Conservation (phyloP, 768 basidiomycete species). For the Leccinellum luteum region DNA sequence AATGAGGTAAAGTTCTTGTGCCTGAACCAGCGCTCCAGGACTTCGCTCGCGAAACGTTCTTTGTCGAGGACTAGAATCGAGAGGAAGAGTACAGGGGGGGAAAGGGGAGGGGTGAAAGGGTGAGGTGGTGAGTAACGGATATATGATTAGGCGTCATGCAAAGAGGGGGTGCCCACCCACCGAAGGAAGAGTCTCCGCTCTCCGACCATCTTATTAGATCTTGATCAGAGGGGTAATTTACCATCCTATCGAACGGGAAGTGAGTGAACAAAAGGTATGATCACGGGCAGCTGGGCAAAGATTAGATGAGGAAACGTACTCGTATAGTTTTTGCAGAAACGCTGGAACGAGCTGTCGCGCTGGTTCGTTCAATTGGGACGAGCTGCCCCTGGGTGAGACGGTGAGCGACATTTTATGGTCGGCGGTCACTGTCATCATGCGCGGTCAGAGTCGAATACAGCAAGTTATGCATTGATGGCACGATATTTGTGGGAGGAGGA, state of each 20-base stretch:
- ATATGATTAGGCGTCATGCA: neutral
- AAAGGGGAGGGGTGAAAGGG: too few species aligned
- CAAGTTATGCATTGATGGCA: too few species aligned
- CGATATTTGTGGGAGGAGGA: too few species aligned
- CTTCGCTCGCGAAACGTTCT: constrained; percentile 82
- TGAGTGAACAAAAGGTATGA: constrained; percentile 23
- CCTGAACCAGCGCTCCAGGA: constrained; percentile 95
- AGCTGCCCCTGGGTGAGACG: constrained; percentile 39
- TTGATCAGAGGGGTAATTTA: constrained; percentile 79
- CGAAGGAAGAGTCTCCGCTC: constrained; percentile 88
- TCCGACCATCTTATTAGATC: constrained; percentile 92
- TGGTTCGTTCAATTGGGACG: constrained; percentile 36
- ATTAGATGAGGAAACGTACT: constrained; percentile 24
- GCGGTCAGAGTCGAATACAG: too few species aligned
- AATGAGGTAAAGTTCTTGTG: constrained; percentile 96
- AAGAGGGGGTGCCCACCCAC: constrained; percentile 62
- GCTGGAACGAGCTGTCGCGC: constrained; percentile 63
- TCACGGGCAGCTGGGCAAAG: constrained; percentile 8
- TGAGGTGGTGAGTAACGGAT: neutral
- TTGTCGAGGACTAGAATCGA: constrained; percentile 73
- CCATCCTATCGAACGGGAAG: constrained; percentile 64
- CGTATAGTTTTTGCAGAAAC: constrained; percentile 90
- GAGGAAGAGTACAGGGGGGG: too few species aligned
- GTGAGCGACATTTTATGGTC: constrained; percentile 60
- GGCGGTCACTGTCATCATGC: constrained; percentile 42